A percentile compares a stretch with the other conserved stretches of the same genome.
Conservation (phyloP, 331 rosid species). For the Quercus lobata region DNA sequence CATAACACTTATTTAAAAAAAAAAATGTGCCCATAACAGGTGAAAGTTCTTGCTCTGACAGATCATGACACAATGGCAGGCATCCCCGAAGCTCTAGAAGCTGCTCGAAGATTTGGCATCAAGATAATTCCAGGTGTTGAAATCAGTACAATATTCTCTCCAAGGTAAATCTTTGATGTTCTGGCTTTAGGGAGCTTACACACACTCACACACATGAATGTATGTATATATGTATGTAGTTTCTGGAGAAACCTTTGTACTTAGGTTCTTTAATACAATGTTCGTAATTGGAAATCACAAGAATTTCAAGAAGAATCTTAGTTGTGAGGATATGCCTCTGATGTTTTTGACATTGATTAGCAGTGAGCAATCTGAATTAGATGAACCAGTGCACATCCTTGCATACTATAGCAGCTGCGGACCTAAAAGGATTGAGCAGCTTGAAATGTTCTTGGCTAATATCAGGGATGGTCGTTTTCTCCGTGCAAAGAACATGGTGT, state of each 20-base stretch:
- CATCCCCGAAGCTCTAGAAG: slow-evolving; percentile 84
- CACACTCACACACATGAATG: neutral
- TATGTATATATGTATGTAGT: neutral
- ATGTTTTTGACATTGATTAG: slow-evolving; percentile 19
- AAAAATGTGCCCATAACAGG: slow-evolving; percentile 61
- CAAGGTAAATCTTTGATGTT: slow-evolving; percentile 45
- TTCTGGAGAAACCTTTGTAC: neutral
- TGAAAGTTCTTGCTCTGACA: slow-evolving; percentile 99
- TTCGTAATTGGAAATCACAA: neutral
- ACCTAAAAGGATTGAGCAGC: slow-evolving; percentile 57
- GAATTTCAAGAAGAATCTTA: neutral
- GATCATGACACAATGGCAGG: slow-evolving; percentile 98
- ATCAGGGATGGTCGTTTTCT: slow-evolving; percentile 89
- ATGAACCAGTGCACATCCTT: slow-evolving; percentile 91
- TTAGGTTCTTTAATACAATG: neutral
- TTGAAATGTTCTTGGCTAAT: slow-evolving; percentile 64
- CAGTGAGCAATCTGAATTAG: slow-evolving; percentile 70
- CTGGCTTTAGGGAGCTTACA: slow-evolving; percentile 5
- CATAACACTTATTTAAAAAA: slow-evolving; percentile 28
- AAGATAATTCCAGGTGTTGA: slow-evolving; percentile 98
- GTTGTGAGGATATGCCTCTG: neutral
- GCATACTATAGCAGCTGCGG: slow-evolving; percentile 98
- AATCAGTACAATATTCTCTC: slow-evolving; percentile 71
- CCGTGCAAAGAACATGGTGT: slow-evolving; percentile 84
- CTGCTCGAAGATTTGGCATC: slow-evolving; percentile 77